Conservation (phyloP, 2,329 filamentous ascomycete species). For the Botrytis fabae region DNA sequence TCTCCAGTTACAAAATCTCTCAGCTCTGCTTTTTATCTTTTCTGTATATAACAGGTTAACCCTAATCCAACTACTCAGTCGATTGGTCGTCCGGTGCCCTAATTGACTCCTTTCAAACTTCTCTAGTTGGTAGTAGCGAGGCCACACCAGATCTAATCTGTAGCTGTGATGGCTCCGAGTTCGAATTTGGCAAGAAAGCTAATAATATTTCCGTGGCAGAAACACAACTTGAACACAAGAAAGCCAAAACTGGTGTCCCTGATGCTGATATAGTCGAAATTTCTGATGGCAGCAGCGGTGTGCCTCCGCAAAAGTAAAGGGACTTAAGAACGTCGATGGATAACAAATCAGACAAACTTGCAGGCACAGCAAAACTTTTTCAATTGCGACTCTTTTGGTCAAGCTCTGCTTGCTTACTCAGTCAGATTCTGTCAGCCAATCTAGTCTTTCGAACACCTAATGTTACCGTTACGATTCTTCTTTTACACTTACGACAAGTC, state of each 20-base stretch:
- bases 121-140: background rate
- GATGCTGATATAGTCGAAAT: background rate
- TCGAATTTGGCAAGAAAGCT: background rate
- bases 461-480: background rate
- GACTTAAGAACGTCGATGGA: background rate
- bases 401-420: background rate
- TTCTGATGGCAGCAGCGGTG: background rate
- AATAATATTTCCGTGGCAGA: background rate
- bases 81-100: background rate
- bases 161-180: background rate
- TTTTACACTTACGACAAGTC: background rate
- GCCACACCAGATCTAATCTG: background rate
- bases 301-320: background rate
- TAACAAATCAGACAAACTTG: background rate
- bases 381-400: background rate
- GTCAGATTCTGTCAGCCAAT: background rate
- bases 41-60: background rate
- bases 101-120: background rate
- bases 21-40: background rate
- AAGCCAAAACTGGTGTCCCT: background rate
- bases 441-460: background rate
- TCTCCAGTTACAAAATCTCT: background rate
- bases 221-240: background rate
- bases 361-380: background rate
- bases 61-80: background rate